Evolutionary conservation across 306 rosid species (phyloP).

Genomic region (Fragaria vesca): DNA sequence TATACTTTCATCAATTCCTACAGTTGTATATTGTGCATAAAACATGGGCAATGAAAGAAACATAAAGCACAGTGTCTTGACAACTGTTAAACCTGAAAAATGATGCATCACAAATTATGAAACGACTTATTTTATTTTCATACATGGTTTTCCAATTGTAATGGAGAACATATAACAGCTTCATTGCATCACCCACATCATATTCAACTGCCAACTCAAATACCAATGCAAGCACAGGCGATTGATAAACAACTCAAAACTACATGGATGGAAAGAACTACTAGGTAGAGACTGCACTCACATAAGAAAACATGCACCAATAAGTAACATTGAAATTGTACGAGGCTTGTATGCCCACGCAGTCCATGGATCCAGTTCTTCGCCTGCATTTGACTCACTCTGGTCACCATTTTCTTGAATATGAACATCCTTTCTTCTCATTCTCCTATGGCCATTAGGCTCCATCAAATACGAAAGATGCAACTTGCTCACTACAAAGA

Average conservation of each 20-base stretch:
- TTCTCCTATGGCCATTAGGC: slow-evolving; percentile 62
- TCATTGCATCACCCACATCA: background rate
- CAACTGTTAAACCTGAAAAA: background rate
- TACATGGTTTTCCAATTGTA: background rate
- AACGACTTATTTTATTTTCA: background rate
- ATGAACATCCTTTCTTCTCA: slow-evolving; percentile 43
- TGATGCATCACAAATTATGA: background rate
- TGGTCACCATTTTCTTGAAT: slow-evolving; percentile 67
- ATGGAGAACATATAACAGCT: background rate
- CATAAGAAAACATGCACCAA: slow-evolving; percentile 98
- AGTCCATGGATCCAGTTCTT: slow-evolving; percentile 98
- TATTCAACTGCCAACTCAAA: background rate
- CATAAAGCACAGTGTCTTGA: background rate
- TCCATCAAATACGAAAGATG: slow-evolving; percentile 53
- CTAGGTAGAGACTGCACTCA: slow-evolving; percentile 46
- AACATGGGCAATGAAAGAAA: background rate
- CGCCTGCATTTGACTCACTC: slow-evolving; percentile 45
- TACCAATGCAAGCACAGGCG: background rate
- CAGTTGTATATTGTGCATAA: background rate
- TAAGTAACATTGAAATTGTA: slow-evolving; percentile 78
- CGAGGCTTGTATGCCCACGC: slow-evolving; percentile 99
- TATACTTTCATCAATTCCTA: background rate
- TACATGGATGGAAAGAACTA: slow-evolving; percentile 7
- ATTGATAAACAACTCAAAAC: background rate
- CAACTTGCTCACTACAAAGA: slow-evolving; percentile 44